Base-by-base conservation (phyloP, 768 basidiomycete genomes). In the Podaxis sp. region DNA sequence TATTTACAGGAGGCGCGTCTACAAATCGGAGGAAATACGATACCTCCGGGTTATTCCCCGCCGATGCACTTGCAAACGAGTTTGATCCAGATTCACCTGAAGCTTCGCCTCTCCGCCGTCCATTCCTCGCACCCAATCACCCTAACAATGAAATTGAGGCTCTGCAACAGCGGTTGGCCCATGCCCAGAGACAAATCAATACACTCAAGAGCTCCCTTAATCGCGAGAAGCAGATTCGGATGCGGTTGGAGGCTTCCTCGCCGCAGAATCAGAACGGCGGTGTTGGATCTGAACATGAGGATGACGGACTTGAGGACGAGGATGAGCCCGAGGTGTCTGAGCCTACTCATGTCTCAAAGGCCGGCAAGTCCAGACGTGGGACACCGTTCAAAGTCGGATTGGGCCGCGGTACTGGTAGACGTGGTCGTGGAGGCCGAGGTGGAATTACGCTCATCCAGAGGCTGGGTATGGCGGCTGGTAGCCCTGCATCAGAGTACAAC, bases 121-220 rank as follows among this genome's bases (percentile, higher is more conserved):
- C 87, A 2, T 89, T 90, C 80, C 77, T 90, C 55, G 83, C 88
- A 15, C 81, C 87, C 8, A 91, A 86, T 69, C 90, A 89, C 67
- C 90, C 89, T 8, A 86, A 78, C 71, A 90, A 88, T 70, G 93
- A 94, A 73, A 86, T 93, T 44, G 93, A 95, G 68, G 85, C 87
- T 0, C 76, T 95, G 13, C 88, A 93, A 64, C 89, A 93, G 69
- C 82, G 88, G 28, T 80, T 95, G 38, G 89, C 91, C 11, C 93
- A 95, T 73, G 91, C 94, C 3, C 92, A 95, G 72, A 80, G 93
- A 64, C 93, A 93, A 69, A 88, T 95, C 69, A 83, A 80, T 65
- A 93, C 93, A 15, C 84, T 95, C 64, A 91, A 92, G 69, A 85
- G 88, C 53, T 87, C 88, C 0, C 72, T 95, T 57, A 85, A 87